These are phyloP conservation scores for Teratosphaeria destructans DNA, from an alignment of 2,329 filamentous ascomycete genomes.

Conservation along the genomic window DNA sequence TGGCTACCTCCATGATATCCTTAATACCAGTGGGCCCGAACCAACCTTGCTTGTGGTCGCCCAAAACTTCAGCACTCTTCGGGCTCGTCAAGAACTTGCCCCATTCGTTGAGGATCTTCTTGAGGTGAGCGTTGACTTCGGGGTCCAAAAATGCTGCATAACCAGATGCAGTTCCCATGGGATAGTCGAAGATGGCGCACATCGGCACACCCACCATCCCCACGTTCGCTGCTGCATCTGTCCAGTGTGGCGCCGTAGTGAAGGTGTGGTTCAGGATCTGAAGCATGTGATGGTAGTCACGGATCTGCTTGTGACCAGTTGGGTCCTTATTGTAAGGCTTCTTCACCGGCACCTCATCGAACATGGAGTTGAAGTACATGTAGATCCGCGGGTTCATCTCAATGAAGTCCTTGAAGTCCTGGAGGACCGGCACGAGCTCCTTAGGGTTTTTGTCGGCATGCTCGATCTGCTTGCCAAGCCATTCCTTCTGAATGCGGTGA, in stretches of 20 bases:
- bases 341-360: conserved; percentile 49
- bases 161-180: conserved; percentile 47
- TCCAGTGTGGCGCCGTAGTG: conserved; percentile 32
- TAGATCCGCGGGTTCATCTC: conserved; percentile 53
- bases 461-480: conserved; percentile 48
- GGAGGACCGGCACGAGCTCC: conserved; percentile 48
- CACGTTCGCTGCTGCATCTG: conserved; percentile 25
- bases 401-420: conserved; percentile 57
- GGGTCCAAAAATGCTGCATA: conserved; percentile 45
- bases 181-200: conserved; percentile 48
- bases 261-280: conserved; percentile 51
- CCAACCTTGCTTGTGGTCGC: conserved; percentile 29
- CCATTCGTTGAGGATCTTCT: conserved; percentile 43
- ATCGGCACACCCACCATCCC: conserved; percentile 47
- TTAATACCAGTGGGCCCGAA: conserved; percentile 30
- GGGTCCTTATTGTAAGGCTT: conserved; percentile 52
- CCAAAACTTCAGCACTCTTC: conserved; percentile 29
- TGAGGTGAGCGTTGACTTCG: conserved; percentile 43
- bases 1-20: conserved; percentile 26
- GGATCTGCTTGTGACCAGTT: conserved; percentile 51
- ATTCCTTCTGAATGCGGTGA: conserved; percentile 51
- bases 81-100: conserved; percentile 27
- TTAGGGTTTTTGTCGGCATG: conserved; percentile 43
- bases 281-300: conserved; percentile 58
- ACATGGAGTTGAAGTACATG: conserved; percentile 60